Evolutionary conservation across 2,329 filamentous ascomycete genomes (phyloP).

Genomic region (Cercospora beticola): DNA sequence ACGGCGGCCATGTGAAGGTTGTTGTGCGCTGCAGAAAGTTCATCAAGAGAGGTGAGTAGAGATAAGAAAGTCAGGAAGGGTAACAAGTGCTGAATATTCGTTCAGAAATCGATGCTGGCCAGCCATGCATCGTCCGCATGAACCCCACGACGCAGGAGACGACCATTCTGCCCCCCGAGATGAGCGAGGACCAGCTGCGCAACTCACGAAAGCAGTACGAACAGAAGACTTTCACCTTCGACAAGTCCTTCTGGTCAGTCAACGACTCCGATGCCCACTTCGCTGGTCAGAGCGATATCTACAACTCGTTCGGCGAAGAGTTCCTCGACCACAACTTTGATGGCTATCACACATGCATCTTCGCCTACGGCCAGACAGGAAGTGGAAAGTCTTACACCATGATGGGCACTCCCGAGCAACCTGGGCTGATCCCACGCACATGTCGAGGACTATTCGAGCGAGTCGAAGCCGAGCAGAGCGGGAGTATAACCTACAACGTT

Average conservation of each 20-base stretch:
- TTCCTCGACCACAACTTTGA: conserved; percentile 99
- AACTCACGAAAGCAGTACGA: conserved; percentile 74
- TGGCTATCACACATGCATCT: conserved; percentile 98
- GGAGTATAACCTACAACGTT: conserved; percentile 94
- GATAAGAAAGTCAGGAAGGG: background rate
- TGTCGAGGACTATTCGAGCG: conserved; percentile 95
- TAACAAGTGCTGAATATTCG: background rate
- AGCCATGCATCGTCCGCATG: conserved; percentile 88
- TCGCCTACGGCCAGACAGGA: conserved; percentile 96
- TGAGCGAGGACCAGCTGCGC: conserved; percentile 30
- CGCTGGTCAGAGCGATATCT: conserved; percentile 87
- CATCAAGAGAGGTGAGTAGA: conserved; percentile 44
- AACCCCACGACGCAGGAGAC: conserved; percentile 83
- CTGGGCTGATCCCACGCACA: conserved; percentile 89
- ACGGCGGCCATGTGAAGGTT: conserved; percentile 53
- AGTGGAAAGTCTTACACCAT: conserved; percentile 98
- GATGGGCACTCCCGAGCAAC: conserved; percentile 85
- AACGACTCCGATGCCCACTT: conserved; percentile 77
- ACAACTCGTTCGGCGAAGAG: conserved; percentile 90
- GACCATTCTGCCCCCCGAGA: conserved; percentile 68
- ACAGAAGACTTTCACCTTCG: conserved; percentile 91
- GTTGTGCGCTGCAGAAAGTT: conserved; percentile 52
- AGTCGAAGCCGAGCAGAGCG: conserved; percentile 79
- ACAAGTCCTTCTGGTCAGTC: conserved; percentile 98
- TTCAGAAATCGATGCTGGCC: conserved; percentile 75